Conservation (phyloP, 192 early-diverging fungal genomes). For the Mortierella antarctica region DNA sequence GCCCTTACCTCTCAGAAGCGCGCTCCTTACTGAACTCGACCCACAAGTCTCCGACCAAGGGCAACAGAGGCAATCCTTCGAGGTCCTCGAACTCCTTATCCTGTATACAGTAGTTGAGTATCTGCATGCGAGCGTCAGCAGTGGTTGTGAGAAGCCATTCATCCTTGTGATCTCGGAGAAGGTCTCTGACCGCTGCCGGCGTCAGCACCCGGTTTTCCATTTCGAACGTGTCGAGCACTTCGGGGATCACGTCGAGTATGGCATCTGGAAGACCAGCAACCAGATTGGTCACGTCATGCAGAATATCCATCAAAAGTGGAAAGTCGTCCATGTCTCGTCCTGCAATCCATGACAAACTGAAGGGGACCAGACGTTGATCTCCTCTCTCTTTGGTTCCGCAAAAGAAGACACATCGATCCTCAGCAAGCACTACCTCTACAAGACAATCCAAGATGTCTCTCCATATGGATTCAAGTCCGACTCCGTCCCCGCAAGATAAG, state of each 20-base stretch:
- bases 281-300: background rate
- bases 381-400: background rate
- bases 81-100: constrained; percentile 22
- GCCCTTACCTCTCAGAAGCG: background rate
- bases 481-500: background rate
- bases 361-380: background rate
- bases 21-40: constrained; percentile 10
- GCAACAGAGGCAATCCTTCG: constrained; percentile 28
- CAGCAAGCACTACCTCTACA: background rate
- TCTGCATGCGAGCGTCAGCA: constrained; percentile 1
- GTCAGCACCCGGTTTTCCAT: constrained; percentile 17
- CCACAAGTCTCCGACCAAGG: constrained; percentile 17
- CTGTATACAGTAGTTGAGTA: constrained; percentile 14
- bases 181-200: constrained; percentile 1
- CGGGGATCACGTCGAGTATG: background rate
- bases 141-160: background rate
- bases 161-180: constrained; percentile 4
- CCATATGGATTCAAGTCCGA: constrained; percentile 21
- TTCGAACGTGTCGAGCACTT: background rate
- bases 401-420: constrained; percentile 16
- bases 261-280: constrained; percentile 7
- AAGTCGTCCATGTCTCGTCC: constrained; percentile 7
- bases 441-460: background rate
- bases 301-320: constrained; percentile 6
- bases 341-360: constrained; percentile 3